These are phyloP conservation scores for Madurella mycetomatis DNA, from an alignment of 2,329 filamentous ascomycete species.

Conservation along the genomic window DNA sequence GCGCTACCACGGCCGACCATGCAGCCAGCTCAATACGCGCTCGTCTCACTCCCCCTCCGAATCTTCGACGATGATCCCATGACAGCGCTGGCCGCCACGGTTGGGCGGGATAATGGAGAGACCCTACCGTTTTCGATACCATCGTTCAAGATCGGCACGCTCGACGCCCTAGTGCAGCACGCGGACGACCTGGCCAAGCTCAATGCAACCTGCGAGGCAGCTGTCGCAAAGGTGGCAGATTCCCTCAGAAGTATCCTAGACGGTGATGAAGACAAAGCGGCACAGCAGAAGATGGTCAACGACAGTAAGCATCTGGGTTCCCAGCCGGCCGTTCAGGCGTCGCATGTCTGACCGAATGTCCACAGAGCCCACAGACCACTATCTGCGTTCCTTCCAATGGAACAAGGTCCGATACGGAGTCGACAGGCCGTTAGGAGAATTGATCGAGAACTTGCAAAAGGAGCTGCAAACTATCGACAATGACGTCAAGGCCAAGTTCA, in stretches of 20 bases:
- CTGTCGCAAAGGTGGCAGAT: conserved; percentile 84
- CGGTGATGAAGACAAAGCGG: conserved; percentile 75
- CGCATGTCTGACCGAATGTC: conserved; percentile 12
- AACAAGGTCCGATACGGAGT: conserved; percentile 97
- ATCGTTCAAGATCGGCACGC: conserved; percentile 94
- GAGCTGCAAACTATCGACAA: conserved; percentile 90
- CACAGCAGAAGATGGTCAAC: conserved; percentile 87
- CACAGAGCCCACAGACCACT: conserved; percentile 90
- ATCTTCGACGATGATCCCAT: conserved; percentile 85
- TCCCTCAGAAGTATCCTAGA: conserved; percentile 79
- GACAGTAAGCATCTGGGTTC: conserved; percentile 61
- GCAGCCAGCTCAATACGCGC: conserved; percentile 64
- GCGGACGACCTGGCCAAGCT: conserved; percentile 93
- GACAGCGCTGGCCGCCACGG: conserved; percentile 65
- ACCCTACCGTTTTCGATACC: conserved; percentile 78
- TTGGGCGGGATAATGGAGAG: conserved; percentile 69
- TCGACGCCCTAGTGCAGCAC: conserved; percentile 92
- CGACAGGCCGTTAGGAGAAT: conserved; percentile 82
- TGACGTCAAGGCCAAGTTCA: conserved; percentile 91
- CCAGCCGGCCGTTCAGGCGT: neutral
- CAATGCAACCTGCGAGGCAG: conserved; percentile 69
- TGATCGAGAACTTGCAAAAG: conserved; percentile 87
- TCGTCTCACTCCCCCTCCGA: conserved; percentile 84
- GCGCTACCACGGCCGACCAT: conserved; percentile 31
- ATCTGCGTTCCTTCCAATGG: conserved; percentile 85